Evolutionary conservation across 495 filamentous ascomycete species (phyloP).

Genomic region (Neurospora sublineolata): DNA sequence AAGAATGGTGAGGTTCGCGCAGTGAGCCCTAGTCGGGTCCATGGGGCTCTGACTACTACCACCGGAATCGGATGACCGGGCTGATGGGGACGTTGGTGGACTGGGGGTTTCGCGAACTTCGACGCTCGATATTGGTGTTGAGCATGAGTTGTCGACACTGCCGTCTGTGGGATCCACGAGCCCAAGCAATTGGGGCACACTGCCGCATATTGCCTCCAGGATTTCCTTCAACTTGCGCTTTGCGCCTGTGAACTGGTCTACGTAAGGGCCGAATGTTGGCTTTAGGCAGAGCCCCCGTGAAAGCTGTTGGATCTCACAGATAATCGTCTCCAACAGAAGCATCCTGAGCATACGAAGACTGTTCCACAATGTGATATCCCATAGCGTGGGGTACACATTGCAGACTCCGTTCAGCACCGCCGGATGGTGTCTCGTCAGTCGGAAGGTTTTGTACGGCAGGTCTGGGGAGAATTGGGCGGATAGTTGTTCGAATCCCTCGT

Average conservation of each 20-base stretch:
- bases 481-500: slow-evolving; percentile 38
- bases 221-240: slow-evolving; percentile 22
- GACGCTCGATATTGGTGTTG: slow-evolving; percentile 21
- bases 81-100: slow-evolving; percentile 17
- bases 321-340: slow-evolving; percentile 44
- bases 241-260: slow-evolving; percentile 18
- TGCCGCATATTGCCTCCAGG: slow-evolving; percentile 33
- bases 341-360: slow-evolving; percentile 45
- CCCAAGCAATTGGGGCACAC: slow-evolving; percentile 35
- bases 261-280: slow-evolving; percentile 7
- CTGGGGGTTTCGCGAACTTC: slow-evolving; percentile 20
- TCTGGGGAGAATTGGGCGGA: slow-evolving; percentile 28
- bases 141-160: slow-evolving; percentile 8
- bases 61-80: slow-evolving; percentile 13
- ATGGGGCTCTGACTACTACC: slow-evolving; percentile 7
- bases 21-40: neutral
- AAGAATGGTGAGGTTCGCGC: slow-evolving; percentile 21
- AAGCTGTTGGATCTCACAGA: slow-evolving; percentile 19
- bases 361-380: slow-evolving; percentile 45
- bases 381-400: slow-evolving; percentile 43
- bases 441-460: slow-evolving; percentile 23
- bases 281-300: slow-evolving; percentile 4
- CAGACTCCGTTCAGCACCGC: slow-evolving; percentile 38
- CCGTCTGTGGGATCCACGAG: slow-evolving; percentile 19
- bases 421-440: slow-evolving; percentile 23